Percentiles rank a stretch among this genome's conserved stretches.
These are phyloP conservation scores for Blastocladiella emersonii DNA, from an alignment of 371 early-diverging fungal genomes.

Conservation along the genomic window DNA sequence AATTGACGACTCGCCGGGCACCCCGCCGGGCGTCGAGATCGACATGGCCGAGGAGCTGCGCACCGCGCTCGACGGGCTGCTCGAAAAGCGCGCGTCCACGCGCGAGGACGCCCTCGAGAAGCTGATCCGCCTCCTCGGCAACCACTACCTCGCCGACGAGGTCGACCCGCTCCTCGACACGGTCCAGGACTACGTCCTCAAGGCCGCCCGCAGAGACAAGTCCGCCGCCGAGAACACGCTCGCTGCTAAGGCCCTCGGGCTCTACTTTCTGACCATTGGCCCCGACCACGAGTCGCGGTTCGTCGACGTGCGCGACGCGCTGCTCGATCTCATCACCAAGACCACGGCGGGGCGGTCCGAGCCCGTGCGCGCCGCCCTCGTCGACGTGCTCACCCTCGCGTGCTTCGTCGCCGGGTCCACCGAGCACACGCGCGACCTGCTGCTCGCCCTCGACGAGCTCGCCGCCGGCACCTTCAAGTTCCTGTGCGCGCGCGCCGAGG, in stretches of 20 bases:
- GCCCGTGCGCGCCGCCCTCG: constrained; percentile 16
- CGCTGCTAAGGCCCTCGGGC: constrained; percentile 41
- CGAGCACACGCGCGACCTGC: constrained; percentile 32
- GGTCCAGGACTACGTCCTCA: constrained; percentile 36
- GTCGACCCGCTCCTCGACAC: constrained; percentile 25
- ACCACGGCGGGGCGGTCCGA: constrained; percentile 9
- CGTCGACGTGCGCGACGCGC: constrained; percentile 24
- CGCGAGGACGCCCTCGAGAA: constrained; percentile 31
- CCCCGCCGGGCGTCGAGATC: background rate
- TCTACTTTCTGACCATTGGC: constrained; percentile 53
- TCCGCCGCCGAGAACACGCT: constrained; percentile 39
- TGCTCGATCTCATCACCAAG: constrained; percentile 10
- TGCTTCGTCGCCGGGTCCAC: constrained; percentile 48
- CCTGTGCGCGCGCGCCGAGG: background rate
- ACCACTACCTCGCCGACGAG: constrained; percentile 29
- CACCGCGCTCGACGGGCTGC: constrained; percentile 21
- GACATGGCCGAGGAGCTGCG: constrained; percentile 13
- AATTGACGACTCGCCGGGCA: background rate
- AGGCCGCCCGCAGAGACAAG: constrained; percentile 35
- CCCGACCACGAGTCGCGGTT: constrained; percentile 40
- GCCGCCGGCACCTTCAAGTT: constrained; percentile 7
- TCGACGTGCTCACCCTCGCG: constrained; percentile 37
- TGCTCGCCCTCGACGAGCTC: constrained; percentile 19
- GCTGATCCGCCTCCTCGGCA: constrained; percentile 25
- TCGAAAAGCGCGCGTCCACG: constrained; percentile 18